Evolutionary conservation across 2,329 filamentous ascomycete genomes (phyloP).

Genomic region (Aspergillus cejpii): DNA sequence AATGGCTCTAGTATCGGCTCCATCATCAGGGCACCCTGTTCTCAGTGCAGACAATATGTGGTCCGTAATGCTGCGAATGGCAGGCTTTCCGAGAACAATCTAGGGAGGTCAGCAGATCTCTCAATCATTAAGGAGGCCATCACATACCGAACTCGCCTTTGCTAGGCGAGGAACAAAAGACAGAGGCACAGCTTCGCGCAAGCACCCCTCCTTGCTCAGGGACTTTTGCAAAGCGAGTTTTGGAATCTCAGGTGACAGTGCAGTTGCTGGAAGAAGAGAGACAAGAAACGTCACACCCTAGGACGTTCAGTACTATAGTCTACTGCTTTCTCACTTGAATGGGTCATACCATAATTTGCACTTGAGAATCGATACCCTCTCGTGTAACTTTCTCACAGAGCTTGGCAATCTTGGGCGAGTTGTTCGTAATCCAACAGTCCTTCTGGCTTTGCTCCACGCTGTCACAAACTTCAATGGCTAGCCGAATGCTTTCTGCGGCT

Average conservation of each 20-base stretch:
- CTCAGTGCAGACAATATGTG: conserved; percentile 21
- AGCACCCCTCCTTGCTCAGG: conserved; percentile 18
- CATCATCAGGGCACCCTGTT: neutral
- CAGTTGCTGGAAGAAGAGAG: conserved; percentile 20
- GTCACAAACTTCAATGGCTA: conserved; percentile 34
- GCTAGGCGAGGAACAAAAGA: conserved; percentile 26
- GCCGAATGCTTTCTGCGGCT: conserved; percentile 30
- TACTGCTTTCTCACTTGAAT: neutral
- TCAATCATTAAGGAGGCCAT: neutral
- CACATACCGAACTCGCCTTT: conserved; percentile 36
- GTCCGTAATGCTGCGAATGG: conserved; percentile 18
- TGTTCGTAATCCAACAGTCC: conserved; percentile 29
- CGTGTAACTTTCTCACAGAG: conserved; percentile 34
- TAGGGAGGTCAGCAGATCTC: conserved; percentile 13
- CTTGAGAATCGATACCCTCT: conserved; percentile 22
- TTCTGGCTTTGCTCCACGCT: conserved; percentile 30
- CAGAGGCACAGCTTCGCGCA: conserved; percentile 19
- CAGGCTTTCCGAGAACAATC: conserved; percentile 18
- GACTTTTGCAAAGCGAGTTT: conserved; percentile 21
- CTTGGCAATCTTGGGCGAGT: conserved; percentile 32
- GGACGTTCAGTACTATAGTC: neutral
- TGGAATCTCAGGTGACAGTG: conserved; percentile 25
- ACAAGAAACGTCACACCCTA: conserved; percentile 31
- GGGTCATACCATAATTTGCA: conserved; percentile 32
- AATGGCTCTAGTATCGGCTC: conserved; percentile 12